phyloP scores from a whole-genome alignment of 805 yeast species.

The Wickerhamiella siamensis region DNA sequence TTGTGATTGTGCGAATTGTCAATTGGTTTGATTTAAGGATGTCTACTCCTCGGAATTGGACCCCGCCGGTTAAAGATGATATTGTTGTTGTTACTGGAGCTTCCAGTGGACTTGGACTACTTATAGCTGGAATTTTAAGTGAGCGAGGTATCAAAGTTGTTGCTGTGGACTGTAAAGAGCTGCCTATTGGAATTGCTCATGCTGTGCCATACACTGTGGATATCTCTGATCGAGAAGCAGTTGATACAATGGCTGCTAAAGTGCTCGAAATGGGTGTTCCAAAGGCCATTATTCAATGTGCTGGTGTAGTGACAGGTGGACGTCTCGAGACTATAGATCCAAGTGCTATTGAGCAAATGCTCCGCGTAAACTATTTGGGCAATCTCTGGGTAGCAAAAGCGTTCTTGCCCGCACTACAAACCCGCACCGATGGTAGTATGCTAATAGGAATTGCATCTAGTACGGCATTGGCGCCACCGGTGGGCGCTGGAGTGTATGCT shows the following conservation, averaged over 20 bases:
- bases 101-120: constrained; percentile 18
- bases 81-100: constrained; percentile 18
- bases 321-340: constrained; percentile 18
- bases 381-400: constrained; percentile 49
- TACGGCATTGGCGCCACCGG: constrained; percentile 65
- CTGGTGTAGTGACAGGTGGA: constrained; percentile 74
- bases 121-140: constrained; percentile 14
- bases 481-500: constrained; percentile 56
- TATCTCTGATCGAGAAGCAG: constrained; percentile 24
- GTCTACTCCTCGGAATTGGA: not conserved
- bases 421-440: constrained; percentile 43
- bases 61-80: constrained; percentile 2
- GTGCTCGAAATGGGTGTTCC: constrained; percentile 71
- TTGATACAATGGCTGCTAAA: constrained; percentile 40
- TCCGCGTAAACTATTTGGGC: constrained; percentile 49
- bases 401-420: constrained; percentile 50
- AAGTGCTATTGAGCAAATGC: constrained; percentile 36
- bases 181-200: constrained; percentile 9
- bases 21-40: not conserved
- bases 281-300: constrained; percentile 71
- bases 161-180: constrained; percentile 11
- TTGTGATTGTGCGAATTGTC: not conserved
- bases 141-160: constrained; percentile 10
- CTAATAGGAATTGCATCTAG: constrained; percentile 64
- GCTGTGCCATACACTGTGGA: constrained; percentile 6